Evolutionary conservation across 495 filamentous ascomycete species (phyloP).

Genomic region (Astrothelium macrocarpum): DNA sequence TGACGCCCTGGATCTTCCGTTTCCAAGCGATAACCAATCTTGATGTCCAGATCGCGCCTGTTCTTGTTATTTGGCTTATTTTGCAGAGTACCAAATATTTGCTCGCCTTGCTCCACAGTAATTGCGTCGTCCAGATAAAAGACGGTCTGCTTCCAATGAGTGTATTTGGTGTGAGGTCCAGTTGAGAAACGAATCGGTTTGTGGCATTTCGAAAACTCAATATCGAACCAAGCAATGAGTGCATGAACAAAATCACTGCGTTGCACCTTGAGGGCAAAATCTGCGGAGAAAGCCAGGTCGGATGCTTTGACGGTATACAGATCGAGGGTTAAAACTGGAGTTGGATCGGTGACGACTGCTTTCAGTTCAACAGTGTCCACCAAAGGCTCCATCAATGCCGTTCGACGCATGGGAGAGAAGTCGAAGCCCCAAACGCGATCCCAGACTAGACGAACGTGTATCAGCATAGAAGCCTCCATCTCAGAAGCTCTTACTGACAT

Average conservation of each 20-base stretch:
- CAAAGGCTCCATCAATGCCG: slow-evolving; percentile 73
- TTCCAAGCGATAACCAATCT: slow-evolving; percentile 69
- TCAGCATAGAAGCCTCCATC: neutral
- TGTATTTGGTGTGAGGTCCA: slow-evolving; percentile 41
- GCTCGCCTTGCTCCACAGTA: slow-evolving; percentile 35
- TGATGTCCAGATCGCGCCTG: slow-evolving; percentile 87
- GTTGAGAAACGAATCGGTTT: slow-evolving; percentile 40
- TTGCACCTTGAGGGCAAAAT: slow-evolving; percentile 60
- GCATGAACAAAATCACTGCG: slow-evolving; percentile 90
- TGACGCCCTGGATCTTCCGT: slow-evolving; percentile 58
- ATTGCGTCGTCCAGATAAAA: slow-evolving; percentile 38
- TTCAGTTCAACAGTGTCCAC: slow-evolving; percentile 75
- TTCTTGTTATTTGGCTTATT: slow-evolving; percentile 91
- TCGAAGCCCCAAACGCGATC: slow-evolving; percentile 98
- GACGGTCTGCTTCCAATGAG: slow-evolving; percentile 43
- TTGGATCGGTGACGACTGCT: slow-evolving; percentile 69
- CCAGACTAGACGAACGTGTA: slow-evolving; percentile 54
- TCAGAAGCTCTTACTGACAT: slow-evolving; percentile 43
- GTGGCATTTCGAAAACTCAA: slow-evolving; percentile 88
- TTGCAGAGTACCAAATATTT: slow-evolving; percentile 58
- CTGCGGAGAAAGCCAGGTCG: slow-evolving; percentile 67
- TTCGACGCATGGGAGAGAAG: slow-evolving; percentile 73
- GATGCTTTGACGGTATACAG: slow-evolving; percentile 64
- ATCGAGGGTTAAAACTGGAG: slow-evolving; percentile 66
- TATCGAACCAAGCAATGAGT: slow-evolving; percentile 97